Conservation (phyloP, 169 alveolate genomes). For the Pseudocohnilembus persalinus region DNA sequence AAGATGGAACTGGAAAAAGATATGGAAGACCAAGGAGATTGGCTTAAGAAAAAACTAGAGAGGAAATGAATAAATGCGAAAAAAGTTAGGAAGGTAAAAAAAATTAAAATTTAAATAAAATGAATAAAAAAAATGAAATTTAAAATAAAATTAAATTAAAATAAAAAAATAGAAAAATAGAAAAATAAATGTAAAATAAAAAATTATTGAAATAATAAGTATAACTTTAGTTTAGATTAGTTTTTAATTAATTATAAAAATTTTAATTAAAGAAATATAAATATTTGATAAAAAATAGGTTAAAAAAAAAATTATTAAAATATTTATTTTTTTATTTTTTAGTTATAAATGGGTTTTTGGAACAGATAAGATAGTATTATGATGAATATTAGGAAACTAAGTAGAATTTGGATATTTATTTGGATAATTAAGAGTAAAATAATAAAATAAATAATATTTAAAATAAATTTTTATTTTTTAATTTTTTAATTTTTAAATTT, state of each 20-base stretch:
- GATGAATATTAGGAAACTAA: not conserved
- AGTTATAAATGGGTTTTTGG: not conserved
- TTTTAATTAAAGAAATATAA: too few species aligned
- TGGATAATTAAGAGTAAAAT: too few species aligned
- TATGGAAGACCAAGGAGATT: conserved; percentile 86
- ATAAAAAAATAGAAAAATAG: conserved; percentile 8
- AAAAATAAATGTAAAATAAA: not conserved
- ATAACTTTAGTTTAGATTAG: too few species aligned
- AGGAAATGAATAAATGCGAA: conserved; percentile 89
- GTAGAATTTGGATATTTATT: not conserved
- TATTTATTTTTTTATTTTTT: too few species aligned
- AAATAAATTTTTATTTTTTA: conserved; percentile 14
- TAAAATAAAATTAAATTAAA: conserved; percentile 57
- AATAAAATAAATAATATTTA: not conserved
- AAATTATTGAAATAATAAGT: too few species aligned
- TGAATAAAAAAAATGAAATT: conserved; percentile 45
- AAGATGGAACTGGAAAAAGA: conserved; percentile 86
- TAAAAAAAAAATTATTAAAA: too few species aligned
- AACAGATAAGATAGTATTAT: not conserved
- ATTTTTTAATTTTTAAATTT: conserved; percentile 14
- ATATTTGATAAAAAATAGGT: not conserved
- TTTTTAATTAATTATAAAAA: too few species aligned
- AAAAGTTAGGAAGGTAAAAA: conserved; percentile 78
- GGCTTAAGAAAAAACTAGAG: conserved; percentile 81
- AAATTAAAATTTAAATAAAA: conserved; percentile 26